Evolutionary conservation across 1,284 basidiomycete genomes (phyloP), one percentile per base, ranked within the genome.

Genomic region (Leccinum variabile): DNA sequence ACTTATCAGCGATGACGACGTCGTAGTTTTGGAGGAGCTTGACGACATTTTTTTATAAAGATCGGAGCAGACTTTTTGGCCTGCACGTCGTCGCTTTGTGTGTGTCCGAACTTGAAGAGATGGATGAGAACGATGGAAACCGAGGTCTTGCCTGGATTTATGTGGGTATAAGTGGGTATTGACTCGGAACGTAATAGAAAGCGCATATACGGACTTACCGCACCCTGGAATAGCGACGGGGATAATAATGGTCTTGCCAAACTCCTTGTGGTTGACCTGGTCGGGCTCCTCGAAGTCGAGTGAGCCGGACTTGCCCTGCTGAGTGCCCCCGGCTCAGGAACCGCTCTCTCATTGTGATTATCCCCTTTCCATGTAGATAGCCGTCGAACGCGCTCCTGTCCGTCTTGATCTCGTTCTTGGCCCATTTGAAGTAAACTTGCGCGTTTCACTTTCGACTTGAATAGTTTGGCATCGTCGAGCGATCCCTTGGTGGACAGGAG

Each of bases 211-310:
- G 11, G 22, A 81, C 90, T 67, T 64, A 89, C 96, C 97, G 72
- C 91, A 94, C 2, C 97, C 96, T 25, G 95, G 97, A 50, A 98
- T 86, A 3, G 95, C 96, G 18, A 98, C 78, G 0, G 97, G 95
- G 0, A 95, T 81, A 59, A 99, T 85, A 60, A 98, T 80, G 0
- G 89, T 94, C 78, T 96, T 95, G 18, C 80, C 82, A 65, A 84
- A 89, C 66, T 78, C 74, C 68, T 72, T 5, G 28, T 30, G 28
- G 11, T 44, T 10, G 18, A 13, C 41, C n/a, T 18, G 63, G 32
- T 71, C 66, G 10, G 65, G 59, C 49, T 69, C 70, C 16, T 67
- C 63, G 3, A 67, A 57, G 8, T 66, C 65, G 30, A 69, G 75
- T 37, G 79, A 68, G 41, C 69, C 76, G 60, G 74, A 71, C 68